phyloP scores from a whole-genome alignment of 202 grass and related monocot species.

The Tripidium arundinaceum region DNA sequence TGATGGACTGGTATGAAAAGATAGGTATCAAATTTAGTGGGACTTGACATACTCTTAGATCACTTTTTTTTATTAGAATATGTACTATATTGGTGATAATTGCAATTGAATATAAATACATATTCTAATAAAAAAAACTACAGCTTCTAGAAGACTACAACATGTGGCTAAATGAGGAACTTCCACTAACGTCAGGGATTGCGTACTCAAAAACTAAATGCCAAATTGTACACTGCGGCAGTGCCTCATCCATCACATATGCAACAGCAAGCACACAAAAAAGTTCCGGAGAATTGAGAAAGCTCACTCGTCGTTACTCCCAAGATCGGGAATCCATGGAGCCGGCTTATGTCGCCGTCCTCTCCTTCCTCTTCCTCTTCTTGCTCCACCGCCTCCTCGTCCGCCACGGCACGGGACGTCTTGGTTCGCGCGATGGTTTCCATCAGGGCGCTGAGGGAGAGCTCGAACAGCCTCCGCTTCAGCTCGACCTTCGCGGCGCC shows the following conservation, averaged over 20 bases:
- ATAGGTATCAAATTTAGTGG: too few relatives aligned
- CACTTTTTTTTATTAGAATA: too few relatives aligned
- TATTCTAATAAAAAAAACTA: background rate
- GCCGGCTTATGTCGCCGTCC: background rate
- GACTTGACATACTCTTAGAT: too few relatives aligned
- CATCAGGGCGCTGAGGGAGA: constrained; percentile 24
- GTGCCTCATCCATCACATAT: background rate
- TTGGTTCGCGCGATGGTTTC: constrained; percentile 26
- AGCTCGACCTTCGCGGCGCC: constrained; percentile 1
- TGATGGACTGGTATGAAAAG: too few relatives aligned
- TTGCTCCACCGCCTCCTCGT: background rate
- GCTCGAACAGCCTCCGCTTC: constrained; percentile 27
- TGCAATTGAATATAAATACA: too few relatives aligned
- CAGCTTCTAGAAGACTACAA: background rate
- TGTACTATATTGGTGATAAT: too few relatives aligned
- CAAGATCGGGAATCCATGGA: constrained; percentile 14
- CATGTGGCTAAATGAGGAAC: background rate
- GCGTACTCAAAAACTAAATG: background rate
- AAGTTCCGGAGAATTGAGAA: background rate
- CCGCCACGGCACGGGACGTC: background rate
- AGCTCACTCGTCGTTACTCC: background rate
- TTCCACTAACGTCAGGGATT: background rate
- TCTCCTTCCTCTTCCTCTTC: constrained; percentile 24
- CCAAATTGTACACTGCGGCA: background rate
- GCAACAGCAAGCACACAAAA: background rate